These are phyloP conservation scores for Massariosphaeria phaeospora DNA, from an alignment of 495 filamentous ascomycete genomes.

Conservation along the genomic window DNA sequence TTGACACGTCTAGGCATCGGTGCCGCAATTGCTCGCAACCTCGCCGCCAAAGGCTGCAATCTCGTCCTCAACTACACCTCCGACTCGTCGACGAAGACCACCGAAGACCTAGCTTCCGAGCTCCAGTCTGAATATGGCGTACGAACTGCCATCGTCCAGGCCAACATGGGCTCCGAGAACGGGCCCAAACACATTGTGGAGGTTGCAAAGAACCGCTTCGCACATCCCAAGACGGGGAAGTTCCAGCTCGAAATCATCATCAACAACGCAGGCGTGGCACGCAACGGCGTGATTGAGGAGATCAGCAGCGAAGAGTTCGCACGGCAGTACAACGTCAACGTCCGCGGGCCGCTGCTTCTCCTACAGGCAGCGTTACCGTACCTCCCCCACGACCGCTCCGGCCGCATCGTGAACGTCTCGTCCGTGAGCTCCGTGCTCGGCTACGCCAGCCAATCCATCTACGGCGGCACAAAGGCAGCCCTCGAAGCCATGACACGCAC, in stretches of 20 bases:
- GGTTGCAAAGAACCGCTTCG: constrained; percentile 50
- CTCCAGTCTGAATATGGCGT: constrained; percentile 40
- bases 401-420: constrained; percentile 75
- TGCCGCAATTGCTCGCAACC: constrained; percentile 71
- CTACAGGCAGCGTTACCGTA: constrained; percentile 64
- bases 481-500: constrained; percentile 89
- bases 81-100: constrained; percentile 40
- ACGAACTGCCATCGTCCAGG: constrained; percentile 50
- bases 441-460: constrained; percentile 67
- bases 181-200: constrained; percentile 45
- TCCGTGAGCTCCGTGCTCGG: constrained; percentile 65
- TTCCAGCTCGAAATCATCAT: constrained; percentile 81
- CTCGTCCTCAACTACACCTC: constrained; percentile 44
- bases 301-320: constrained; percentile 59
- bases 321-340: constrained; percentile 73
- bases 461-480: constrained; percentile 85
- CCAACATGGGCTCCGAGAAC: constrained; percentile 50
- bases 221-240: constrained; percentile 43
- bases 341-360: constrained; percentile 77
- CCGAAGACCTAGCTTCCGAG: constrained; percentile 40
- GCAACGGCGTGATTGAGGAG: constrained; percentile 56
- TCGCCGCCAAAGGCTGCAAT: constrained; percentile 46
- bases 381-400: constrained; percentile 68
- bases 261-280: constrained; percentile 78
- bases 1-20: constrained; percentile 64